Evolutionary conservation across 2,329 filamentous ascomycete genomes (phyloP), one percentile per base, ranked within the genome.

Genomic region (Colletotrichum musae): DNA sequence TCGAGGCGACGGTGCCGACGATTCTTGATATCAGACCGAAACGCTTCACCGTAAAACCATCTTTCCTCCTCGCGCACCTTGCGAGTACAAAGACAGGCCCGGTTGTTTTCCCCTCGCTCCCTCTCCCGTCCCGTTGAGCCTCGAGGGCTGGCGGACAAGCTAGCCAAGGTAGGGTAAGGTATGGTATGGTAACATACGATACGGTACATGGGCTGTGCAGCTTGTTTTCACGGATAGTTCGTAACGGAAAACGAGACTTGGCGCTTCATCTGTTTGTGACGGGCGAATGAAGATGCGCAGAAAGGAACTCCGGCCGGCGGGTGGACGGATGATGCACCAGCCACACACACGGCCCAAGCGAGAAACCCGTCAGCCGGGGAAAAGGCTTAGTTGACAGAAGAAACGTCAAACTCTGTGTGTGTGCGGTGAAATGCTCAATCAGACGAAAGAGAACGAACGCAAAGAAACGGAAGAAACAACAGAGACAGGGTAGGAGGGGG

Each of bases 241-340:
- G 48, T 51, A 45, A 56, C 66, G 41, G 50, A 69, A 50, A 26
- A 50, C 24, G 50, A 21, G 18, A 59, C 56, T 69, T 60, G 66
- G 61, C 65, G 51, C 51, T 61, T 53, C 15, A 48, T 60, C 15
- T 43, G 21, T 43, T 45, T 47, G 15, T 12, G 12, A 13, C n/a
- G n/a, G 48, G 28, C 41, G 26, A 59, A 41, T 50, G 16, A 24
- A 13, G n/a, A 12, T n/a, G 7, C 36, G 32, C 43, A 45, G 18
- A 45, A 16, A 16, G 13, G 10, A 16, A 28, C 21, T 36, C 32
- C 32, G 9, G 32, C 32, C 32, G 32, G 32, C 32, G 32, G 32
- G 32, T 36, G 32, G 32, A 36, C 32, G 32, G 32, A 36, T 12
- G 32, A 36, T 12, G 15, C 7, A 16, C 39, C 18, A 43, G 26